Base-by-base conservation (phyloP, 2,329 filamentous ascomycete genomes). In the Epicoccum nigrum region DNA sequence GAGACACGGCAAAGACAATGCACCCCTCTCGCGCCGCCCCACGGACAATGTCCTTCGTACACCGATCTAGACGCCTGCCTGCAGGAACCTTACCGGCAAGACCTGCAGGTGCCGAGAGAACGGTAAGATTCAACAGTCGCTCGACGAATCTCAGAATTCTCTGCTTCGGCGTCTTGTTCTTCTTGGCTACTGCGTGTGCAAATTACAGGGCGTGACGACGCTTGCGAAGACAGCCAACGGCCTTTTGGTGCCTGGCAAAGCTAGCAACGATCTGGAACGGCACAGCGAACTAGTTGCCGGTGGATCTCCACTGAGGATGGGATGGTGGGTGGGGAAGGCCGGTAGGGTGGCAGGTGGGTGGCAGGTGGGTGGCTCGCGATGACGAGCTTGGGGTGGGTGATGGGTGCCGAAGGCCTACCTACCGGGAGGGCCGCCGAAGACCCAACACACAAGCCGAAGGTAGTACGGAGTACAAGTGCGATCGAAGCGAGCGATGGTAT, bases 171-270 rank as follows among this genome's bases (percentile, higher is more conserved):
- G n/a, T n/a, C n/a, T 52, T 46, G 43, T 46, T 43, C 32, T 47
- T 17, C 49, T 52, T 52, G 49, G 49, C 49, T n/a, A n/a, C 21
- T 13, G 49, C 49, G 46, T 46, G 17, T 43, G 43, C 43, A 52
- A 52, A 52, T 52, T 52, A 47, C 49, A 52, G 49, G 49, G 47
- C 27, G 49, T 52, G 49, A 47, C 49, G 49, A 47, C 49, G 49
- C 49, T 43, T 47, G 43, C 39, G n/a, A 34, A 40, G 43, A 32
- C 33, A 52, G 49, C 49, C 49, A 52, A 52, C 49, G 31, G 44
- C 43, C 44, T 32, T 47, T 52, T 27, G 37, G 49, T 34, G 39
- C 39, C 38, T 52, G 38, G 12, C 13, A 42, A 35, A 17, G 45
- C 45, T 50, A 50, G 20, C 20, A 11, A 43, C 19, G 46, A 43